phyloP scores from a whole-genome alignment of 176 grass and related monocot species.

The Musa beccarii region DNA sequence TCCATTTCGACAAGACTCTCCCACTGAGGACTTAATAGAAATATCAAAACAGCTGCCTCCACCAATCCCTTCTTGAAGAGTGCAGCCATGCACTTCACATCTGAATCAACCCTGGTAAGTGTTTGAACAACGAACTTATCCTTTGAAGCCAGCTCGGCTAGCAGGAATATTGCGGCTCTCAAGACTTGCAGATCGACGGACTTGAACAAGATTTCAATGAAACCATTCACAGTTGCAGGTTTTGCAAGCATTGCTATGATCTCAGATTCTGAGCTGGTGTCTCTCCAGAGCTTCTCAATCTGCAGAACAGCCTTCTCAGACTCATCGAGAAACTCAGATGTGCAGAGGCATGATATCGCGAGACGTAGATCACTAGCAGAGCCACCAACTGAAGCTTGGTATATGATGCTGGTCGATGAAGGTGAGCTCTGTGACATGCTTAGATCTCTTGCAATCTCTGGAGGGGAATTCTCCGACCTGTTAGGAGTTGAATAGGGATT shows the following conservation, averaged over 20 bases:
- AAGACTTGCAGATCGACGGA: slow-evolving; percentile 41
- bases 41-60: slow-evolving; percentile 44
- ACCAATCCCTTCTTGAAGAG: slow-evolving; percentile 63
- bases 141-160: slow-evolving; percentile 36
- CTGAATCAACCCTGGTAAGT: slow-evolving; percentile 49
- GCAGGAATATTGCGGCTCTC: slow-evolving; percentile 39
- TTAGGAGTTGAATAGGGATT: slow-evolving; percentile 2
- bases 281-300: slow-evolving; percentile 44
- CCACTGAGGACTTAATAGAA: slow-evolving; percentile 31
- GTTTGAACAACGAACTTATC: slow-evolving; percentile 50
- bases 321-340: slow-evolving; percentile 41
- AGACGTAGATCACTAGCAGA: slow-evolving; percentile 37
- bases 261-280: slow-evolving; percentile 12
- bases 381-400: slow-evolving; percentile 33
- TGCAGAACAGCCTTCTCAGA: slow-evolving; percentile 42
- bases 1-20: slow-evolving; percentile 50
- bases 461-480: slow-evolving; percentile 18
- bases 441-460: slow-evolving; percentile 21
- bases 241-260: slow-evolving; percentile 23
- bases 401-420: slow-evolving; percentile 46
- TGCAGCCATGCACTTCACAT: slow-evolving; percentile 56
- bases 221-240: slow-evolving; percentile 53
- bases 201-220: slow-evolving; percentile 64
- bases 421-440: slow-evolving; percentile 27
- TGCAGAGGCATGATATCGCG: slow-evolving; percentile 54